Conservation (phyloP, 768 basidiomycete genomes). For the Flagelloscypha sp. region DNA sequence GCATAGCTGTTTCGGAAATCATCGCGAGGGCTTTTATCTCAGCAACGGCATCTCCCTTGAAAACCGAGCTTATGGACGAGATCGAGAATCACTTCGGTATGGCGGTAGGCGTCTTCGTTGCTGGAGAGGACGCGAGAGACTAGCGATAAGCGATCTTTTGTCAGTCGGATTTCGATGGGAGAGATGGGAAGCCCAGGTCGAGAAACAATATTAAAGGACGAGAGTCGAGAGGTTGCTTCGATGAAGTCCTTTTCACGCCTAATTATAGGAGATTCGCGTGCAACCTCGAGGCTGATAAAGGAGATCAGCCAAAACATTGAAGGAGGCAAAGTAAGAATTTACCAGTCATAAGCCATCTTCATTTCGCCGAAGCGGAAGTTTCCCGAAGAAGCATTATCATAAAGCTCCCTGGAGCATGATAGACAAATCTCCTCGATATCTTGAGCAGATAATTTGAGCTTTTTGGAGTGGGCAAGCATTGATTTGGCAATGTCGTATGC, state of each 20-base stretch:
- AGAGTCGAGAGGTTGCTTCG: slow-evolving; percentile 91
- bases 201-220: slow-evolving; percentile 83
- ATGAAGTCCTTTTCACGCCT: slow-evolving; percentile 82
- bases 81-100: slow-evolving; percentile 87
- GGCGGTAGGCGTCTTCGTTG: slow-evolving; percentile 83
- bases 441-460: slow-evolving; percentile 40
- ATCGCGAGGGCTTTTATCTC: slow-evolving; percentile 81
- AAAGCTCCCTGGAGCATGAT: slow-evolving; percentile 77
- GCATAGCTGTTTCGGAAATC: slow-evolving; percentile 83
- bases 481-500: slow-evolving; percentile 62
- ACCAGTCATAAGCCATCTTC: slow-evolving; percentile 98
- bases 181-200: slow-evolving; percentile 70
- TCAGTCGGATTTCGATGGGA: slow-evolving; percentile 89
- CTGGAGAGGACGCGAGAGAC: slow-evolving; percentile 79
- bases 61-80: slow-evolving; percentile 84
- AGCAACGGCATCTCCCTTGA: slow-evolving; percentile 58
- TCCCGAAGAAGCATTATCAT: slow-evolving; percentile 88
- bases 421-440: slow-evolving; percentile 75
- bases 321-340: slow-evolving; percentile 9
- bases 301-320: slow-evolving; percentile 6
- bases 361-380: slow-evolving; percentile 92
- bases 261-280: slow-evolving; percentile 53
- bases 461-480: slow-evolving; percentile 42
- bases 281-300: slow-evolving; percentile 61
- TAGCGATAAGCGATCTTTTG: slow-evolving; percentile 82